These are phyloP conservation scores for Carex littledalei DNA, from an alignment of 176 grass and related monocot genomes.

Conservation along the genomic window DNA sequence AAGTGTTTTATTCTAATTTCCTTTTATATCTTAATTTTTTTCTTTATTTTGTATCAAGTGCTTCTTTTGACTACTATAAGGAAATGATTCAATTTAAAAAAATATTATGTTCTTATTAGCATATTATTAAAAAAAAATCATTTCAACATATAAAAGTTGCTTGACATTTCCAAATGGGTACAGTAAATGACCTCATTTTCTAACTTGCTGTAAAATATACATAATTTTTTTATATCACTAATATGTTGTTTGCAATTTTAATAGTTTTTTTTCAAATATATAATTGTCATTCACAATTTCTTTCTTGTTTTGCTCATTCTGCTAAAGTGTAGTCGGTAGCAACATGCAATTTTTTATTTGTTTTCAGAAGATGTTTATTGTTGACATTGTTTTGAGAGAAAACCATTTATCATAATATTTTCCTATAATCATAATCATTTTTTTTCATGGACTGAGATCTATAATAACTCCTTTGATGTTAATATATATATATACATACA, in stretches of 20 bases:
- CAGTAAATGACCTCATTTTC: neutral
- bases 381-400: too few relatives aligned
- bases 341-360: too few relatives aligned
- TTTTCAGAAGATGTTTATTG: too few relatives aligned
- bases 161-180: neutral
- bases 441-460: too few relatives aligned
- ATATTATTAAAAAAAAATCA: neutral
- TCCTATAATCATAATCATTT: too few relatives aligned
- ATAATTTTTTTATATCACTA: neutral
- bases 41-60: neutral
- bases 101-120: neutral
- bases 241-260: neutral
- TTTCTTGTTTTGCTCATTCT: too few relatives aligned
- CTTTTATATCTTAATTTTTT: neutral
- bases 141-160: neutral
- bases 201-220: neutral
- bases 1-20: neutral
- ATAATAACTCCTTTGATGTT: too few relatives aligned
- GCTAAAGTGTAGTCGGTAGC: too few relatives aligned
- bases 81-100: neutral
- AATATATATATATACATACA: too few relatives aligned
- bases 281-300: neutral
- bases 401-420: too few relatives aligned
- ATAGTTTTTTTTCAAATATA: neutral
- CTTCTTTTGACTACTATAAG: neutral